Percentiles rank a stretch among this genome's conserved stretches.
These are phyloP conservation scores for Backusella morwellensis DNA, from an alignment of 192 early-diverging fungal genomes.

Conservation along the genomic window DNA sequence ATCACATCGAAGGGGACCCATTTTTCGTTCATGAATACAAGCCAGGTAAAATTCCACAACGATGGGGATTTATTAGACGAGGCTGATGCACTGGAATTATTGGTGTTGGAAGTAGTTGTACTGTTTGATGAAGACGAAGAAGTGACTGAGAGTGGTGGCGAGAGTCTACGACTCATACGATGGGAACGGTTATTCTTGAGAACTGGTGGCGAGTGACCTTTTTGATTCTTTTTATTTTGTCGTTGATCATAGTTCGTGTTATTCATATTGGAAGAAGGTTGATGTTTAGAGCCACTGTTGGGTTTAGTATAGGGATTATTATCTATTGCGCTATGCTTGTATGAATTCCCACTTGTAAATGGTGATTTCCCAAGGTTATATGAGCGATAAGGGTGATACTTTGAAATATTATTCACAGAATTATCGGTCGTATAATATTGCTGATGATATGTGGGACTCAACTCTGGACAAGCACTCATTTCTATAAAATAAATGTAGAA, in stretches of 20 bases:
- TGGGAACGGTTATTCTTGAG: neutral
- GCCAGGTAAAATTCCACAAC: conserved; percentile 28
- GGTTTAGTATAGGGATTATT: neutral
- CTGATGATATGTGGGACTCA: conserved; percentile 5
- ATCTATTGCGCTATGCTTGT: neutral
- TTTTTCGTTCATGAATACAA: conserved; percentile 31
- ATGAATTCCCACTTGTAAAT: neutral
- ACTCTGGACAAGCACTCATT: conserved; percentile 15
- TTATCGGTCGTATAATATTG: neutral
- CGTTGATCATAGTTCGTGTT: neutral
- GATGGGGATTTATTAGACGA: neutral
- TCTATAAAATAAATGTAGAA: neutral
- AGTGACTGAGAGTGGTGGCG: neutral
- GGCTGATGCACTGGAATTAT: neutral
- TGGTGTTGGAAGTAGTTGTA: neutral
- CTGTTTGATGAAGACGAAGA: neutral
- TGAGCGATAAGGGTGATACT: neutral
- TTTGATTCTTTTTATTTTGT: neutral
- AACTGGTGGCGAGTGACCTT: neutral
- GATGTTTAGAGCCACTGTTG: neutral
- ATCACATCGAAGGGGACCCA: conserved; percentile 35
- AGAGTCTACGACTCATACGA: conserved; percentile 1
- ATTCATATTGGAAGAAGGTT: neutral
- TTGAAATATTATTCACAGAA: neutral
- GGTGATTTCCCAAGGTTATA: neutral